Evolutionary conservation across 176 grass and related monocot genomes (phyloP).

Genomic region (Musa acuminata): DNA sequence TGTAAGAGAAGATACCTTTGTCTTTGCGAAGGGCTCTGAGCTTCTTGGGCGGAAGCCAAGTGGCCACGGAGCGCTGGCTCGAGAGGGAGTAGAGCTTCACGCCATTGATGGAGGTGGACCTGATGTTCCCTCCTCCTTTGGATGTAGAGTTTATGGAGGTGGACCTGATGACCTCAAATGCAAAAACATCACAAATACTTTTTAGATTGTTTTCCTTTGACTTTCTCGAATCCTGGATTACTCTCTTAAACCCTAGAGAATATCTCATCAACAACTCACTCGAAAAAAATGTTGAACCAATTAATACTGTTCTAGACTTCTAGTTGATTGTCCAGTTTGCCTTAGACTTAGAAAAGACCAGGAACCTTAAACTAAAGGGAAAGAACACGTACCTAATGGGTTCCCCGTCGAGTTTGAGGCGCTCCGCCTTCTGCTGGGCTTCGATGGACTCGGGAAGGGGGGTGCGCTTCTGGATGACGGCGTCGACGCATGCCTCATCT

Average conservation of each 20-base stretch:
- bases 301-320: too few relatives aligned
- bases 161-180: too few relatives aligned
- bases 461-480: slow-evolving; percentile 47
- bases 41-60: slow-evolving; percentile 62
- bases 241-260: too few relatives aligned
- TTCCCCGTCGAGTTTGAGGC: slow-evolving; percentile 50
- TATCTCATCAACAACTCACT: too few relatives aligned
- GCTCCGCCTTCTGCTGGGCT: slow-evolving; percentile 39
- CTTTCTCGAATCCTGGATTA: too few relatives aligned
- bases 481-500: slow-evolving; percentile 55
- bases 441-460: slow-evolving; percentile 59
- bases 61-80: slow-evolving; percentile 40
- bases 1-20: slow-evolving; percentile 21
- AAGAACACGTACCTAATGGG: slow-evolving; percentile 42
- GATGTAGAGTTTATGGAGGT: background rate
- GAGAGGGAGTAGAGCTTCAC: slow-evolving; percentile 69
- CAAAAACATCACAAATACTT: too few relatives aligned
- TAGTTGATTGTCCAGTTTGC: too few relatives aligned
- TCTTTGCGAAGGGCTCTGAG: slow-evolving; percentile 62
- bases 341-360: too few relatives aligned
- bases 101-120: slow-evolving; percentile 70
- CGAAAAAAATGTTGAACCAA: too few relatives aligned
- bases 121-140: slow-evolving; percentile 36
- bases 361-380: background rate
- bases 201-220: too few relatives aligned